Evolutionary conservation across 352 stramenopile species (phyloP).

Genomic region (Ochromonadaceae sp.): DNA sequence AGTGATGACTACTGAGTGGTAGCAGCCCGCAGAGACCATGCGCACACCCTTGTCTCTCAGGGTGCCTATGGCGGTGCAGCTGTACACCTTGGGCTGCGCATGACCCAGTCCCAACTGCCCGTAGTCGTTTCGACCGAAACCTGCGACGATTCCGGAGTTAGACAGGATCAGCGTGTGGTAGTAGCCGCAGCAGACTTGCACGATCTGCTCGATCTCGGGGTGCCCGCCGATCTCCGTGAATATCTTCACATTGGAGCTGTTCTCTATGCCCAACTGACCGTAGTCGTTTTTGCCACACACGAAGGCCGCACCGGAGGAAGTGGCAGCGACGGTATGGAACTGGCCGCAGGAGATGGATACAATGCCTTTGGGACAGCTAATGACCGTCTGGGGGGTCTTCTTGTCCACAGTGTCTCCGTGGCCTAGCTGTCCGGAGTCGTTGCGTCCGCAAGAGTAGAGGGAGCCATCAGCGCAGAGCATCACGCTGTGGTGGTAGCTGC

Average conservation of each 20-base stretch:
- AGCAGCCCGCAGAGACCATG: slow-evolving; percentile 65
- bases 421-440: slow-evolving; percentile 76
- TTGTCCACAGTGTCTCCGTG: slow-evolving; percentile 66
- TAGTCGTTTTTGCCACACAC: slow-evolving; percentile 84
- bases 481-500: slow-evolving; percentile 78
- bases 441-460: slow-evolving; percentile 69
- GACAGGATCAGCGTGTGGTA: slow-evolving; percentile 71
- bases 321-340: slow-evolving; percentile 67
- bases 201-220: slow-evolving; percentile 45
- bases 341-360: slow-evolving; percentile 66
- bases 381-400: slow-evolving; percentile 48
- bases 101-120: slow-evolving; percentile 72
- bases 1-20: slow-evolving; percentile 64
- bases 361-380: slow-evolving; percentile 1
- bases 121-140: slow-evolving; percentile 79
- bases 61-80: slow-evolving; percentile 25
- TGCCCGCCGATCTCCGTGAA: slow-evolving; percentile 37
- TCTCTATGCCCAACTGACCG: slow-evolving; percentile 64
- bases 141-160: slow-evolving; percentile 48
- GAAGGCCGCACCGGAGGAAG: slow-evolving; percentile 45
- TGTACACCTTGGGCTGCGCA: slow-evolving; percentile 17
- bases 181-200: slow-evolving; percentile 65
- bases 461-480: slow-evolving; percentile 53
- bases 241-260: slow-evolving; percentile 23
- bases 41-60: slow-evolving; percentile 61